These are phyloP conservation scores for Trypanosoma grayi DNA, from an alignment of 208 protist genomes.

Conservation along the genomic window DNA sequence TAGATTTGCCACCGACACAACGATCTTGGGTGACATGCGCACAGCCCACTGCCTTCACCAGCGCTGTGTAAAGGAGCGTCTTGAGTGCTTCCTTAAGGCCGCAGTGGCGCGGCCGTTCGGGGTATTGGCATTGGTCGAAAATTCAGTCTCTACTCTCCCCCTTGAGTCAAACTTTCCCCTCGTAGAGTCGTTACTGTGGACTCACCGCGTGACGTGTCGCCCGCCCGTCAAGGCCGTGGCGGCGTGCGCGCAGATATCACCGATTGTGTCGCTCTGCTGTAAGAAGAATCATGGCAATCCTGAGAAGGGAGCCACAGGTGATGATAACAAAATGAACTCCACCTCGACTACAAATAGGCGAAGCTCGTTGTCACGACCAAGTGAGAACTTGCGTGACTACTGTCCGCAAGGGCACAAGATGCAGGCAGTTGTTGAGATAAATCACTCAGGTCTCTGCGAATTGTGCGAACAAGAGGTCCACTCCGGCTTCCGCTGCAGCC, in stretches of 20 bases:
- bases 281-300: constrained; percentile 17
- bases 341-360: neutral
- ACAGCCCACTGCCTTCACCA: constrained; percentile 41
- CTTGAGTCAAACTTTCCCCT: constrained; percentile 53
- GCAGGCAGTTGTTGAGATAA: constrained; percentile 16
- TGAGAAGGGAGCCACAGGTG: neutral
- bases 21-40: constrained; percentile 39
- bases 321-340: neutral
- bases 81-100: constrained; percentile 44
- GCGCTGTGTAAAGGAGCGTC: constrained; percentile 36
- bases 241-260: constrained; percentile 44
- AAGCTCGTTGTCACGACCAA: no score
- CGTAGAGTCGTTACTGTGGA: constrained; percentile 71
- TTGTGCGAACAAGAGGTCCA: constrained; percentile 29
- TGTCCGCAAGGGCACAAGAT: constrained; percentile 64
- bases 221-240: constrained; percentile 51
- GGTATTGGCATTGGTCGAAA: constrained; percentile 43
- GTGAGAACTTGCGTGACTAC: constrained; percentile 40
- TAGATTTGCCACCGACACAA: neutral
- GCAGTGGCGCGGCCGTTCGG: constrained; percentile 30
- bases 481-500: constrained; percentile 40
- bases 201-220: constrained; percentile 48
- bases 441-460: constrained; percentile 30
- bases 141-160: constrained; percentile 47
- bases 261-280: constrained; percentile 50